Evolutionary conservation across 345 rosid genomes (phyloP), one percentile per base, ranked within the genome.

Genomic region (Geranium rotundifolium): DNA sequence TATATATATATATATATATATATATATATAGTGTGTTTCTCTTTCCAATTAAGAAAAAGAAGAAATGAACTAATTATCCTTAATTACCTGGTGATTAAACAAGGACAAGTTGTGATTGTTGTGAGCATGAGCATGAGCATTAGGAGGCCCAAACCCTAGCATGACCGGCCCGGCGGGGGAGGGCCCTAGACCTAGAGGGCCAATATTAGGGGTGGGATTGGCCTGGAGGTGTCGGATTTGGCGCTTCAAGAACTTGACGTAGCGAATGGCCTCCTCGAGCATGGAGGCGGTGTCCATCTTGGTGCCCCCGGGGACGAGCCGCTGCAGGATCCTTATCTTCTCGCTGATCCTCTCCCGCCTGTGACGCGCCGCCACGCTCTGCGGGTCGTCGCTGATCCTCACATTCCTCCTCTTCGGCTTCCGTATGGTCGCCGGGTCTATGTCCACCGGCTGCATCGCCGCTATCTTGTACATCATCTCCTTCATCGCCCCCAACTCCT

Each of bases 381-480:
- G 99, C 4, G 99, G 99, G 56, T 93, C 97, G 5, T 90, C 85
- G 17, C 97, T 90, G 78, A 90, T 93, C 56, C 97, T 63, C 4
- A 90, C 86, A 76, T 90, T 93, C 54, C 92, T 74, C 61, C 99
- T 81, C 69, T 85, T 88, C 0, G 99, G 99, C 72, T 80, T 93
- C 15, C 74, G 80, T 60, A 90, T 72, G 2, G 88, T 85, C 19
- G 83, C 79, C 0, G 96, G 99, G 63, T 95, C 99, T 57, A 95
- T 85, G 73, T 90, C 96, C 0, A 95, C 93, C 0, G 99, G 93
- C 64, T 90, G 99, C 97, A 95, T 88, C 69, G 83, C 88, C 0
- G 99, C 96, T 7, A 95, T 88, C 71, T 78, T 88, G 82, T 85
- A 95, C 97, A 90, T 81, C 99, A 90, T 90, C 73, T 95, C 99